Percentiles rank a stretch among this genome's conserved stretches.
phyloP scores from a whole-genome alignment of 2,329 filamentous ascomycete genomes.

The Chaetoscypha palmicola region DNA sequence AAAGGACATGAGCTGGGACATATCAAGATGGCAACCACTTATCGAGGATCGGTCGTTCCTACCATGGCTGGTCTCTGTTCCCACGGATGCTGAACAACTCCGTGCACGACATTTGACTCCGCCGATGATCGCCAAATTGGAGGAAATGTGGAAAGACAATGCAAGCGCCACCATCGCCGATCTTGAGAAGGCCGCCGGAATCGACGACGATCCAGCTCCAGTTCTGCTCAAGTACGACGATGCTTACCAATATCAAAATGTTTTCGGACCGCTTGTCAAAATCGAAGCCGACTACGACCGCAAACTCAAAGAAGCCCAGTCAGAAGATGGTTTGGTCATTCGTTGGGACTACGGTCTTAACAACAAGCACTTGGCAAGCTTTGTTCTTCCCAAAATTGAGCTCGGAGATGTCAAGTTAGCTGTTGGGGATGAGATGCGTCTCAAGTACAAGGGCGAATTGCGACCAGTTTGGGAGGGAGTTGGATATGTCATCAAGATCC shows the following conservation, averaged over 20 bases:
- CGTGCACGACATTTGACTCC: constrained; percentile 88
- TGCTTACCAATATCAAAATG: constrained; percentile 97
- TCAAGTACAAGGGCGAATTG: constrained; percentile 93
- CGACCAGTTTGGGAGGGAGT: constrained; percentile 93
- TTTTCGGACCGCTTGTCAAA: constrained; percentile 95
- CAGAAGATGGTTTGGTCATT: constrained; percentile 89
- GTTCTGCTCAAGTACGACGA: constrained; percentile 94
- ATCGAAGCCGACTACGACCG: constrained; percentile 99
- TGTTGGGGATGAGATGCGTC: constrained; percentile 95
- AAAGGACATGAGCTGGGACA: constrained; percentile 99
- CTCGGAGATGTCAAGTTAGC: constrained; percentile 96
- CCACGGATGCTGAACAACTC: constrained; percentile 91
- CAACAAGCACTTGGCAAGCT: constrained; percentile 94
- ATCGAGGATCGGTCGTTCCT: constrained; percentile 96
- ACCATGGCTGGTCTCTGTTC: constrained; percentile 82
- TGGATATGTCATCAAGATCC: constrained; percentile 98
- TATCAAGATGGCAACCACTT: constrained; percentile 91
- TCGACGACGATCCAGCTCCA: constrained; percentile 91
- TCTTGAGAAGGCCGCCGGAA: constrained; percentile 81
- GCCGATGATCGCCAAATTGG: constrained; percentile 90
- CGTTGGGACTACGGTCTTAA: constrained; percentile 94
- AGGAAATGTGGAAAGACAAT: constrained; percentile 98
- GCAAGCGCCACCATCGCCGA: constrained; percentile 81
- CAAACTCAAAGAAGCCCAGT: constrained; percentile 96
- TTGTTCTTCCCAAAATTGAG: constrained; percentile 93